phyloP scores from a whole-genome alignment of 108 stramenopile genomes.

The Ochromonas danica region DNA sequence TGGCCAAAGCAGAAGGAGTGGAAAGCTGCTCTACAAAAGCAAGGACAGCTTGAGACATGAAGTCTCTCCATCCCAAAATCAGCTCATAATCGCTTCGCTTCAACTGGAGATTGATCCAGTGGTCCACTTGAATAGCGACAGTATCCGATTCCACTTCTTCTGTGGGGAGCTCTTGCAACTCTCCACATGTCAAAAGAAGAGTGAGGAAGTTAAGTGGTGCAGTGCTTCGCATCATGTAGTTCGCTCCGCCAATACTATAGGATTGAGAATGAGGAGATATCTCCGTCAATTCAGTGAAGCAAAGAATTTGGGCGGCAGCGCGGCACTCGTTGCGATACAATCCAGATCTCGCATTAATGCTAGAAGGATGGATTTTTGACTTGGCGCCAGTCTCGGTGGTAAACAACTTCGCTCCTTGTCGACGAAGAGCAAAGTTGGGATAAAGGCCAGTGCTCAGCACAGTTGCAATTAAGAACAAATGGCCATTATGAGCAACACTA shows the following conservation, averaged over 20 bases:
- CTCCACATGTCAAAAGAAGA: background rate
- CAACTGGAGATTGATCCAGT: too few relatives aligned
- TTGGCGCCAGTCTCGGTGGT: constrained; percentile 22
- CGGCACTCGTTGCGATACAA: background rate
- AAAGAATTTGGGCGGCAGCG: background rate
- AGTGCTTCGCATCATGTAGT: background rate
- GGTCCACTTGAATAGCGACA: too few relatives aligned
- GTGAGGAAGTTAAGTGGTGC: background rate
- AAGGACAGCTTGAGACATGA: too few relatives aligned
- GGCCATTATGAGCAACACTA: background rate
- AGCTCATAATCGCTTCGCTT: too few relatives aligned
- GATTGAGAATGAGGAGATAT: background rate
- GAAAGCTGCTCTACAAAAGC: too few relatives aligned
- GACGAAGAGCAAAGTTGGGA: background rate
- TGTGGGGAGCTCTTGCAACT: background rate
- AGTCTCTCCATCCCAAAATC: too few relatives aligned
- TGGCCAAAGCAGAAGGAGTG: too few relatives aligned
- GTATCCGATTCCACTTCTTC: background rate
- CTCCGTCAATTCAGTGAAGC: background rate
- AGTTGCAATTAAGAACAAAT: background rate
- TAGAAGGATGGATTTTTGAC: constrained; percentile 11
- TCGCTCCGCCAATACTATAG: background rate
- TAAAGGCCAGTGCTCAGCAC: background rate
- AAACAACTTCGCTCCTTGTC: background rate
- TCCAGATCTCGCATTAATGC: constrained; percentile 3